A percentile compares a stretch with the other conserved stretches of the same genome.
Conservation (phyloP, 768 basidiomycete genomes). For the Leccinum disarticulatum region DNA sequence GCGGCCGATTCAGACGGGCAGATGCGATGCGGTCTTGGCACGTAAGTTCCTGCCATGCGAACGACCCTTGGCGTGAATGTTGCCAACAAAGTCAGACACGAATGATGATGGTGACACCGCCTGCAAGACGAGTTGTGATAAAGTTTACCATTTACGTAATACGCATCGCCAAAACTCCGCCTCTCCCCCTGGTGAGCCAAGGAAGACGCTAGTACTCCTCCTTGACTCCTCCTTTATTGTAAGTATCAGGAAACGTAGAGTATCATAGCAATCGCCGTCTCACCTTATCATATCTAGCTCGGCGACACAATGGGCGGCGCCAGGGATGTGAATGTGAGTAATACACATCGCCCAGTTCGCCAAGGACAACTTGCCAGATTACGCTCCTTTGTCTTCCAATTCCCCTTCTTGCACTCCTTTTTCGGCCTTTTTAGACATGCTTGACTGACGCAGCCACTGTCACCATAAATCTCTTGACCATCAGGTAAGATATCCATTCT, state of each 20-base stretch:
- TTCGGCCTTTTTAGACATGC: slow-evolving; percentile 27
- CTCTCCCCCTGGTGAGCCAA: no score
- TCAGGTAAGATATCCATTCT: slow-evolving; percentile 33
- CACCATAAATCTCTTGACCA: slow-evolving; percentile 20
- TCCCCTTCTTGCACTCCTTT: slow-evolving; percentile 9
- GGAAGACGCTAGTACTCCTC: no score
- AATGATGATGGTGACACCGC: no score
- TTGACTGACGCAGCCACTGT: slow-evolving; percentile 33
- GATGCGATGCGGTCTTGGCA: no score
- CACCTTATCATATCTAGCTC: slow-evolving; percentile 1
- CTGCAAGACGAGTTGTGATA: no score
- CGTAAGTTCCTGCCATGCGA: no score
- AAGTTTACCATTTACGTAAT: background rate
- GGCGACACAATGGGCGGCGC: slow-evolving; percentile 22
- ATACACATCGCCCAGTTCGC: slow-evolving; percentile 15
- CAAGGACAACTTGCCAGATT: slow-evolving; percentile 17
- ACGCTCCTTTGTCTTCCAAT: slow-evolving; percentile 5
- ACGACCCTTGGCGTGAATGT: no score
- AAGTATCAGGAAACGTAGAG: slow-evolving; percentile 2
- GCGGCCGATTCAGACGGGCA: no score
- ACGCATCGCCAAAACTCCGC: background rate
- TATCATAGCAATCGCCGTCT: background rate
- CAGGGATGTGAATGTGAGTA: slow-evolving; percentile 34
- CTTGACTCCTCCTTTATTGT: slow-evolving; percentile 1
- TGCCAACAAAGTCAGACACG: no score